phyloP scores from a whole-genome alignment of 768 basidiomycete genomes.

The Suillus bovinus region DNA sequence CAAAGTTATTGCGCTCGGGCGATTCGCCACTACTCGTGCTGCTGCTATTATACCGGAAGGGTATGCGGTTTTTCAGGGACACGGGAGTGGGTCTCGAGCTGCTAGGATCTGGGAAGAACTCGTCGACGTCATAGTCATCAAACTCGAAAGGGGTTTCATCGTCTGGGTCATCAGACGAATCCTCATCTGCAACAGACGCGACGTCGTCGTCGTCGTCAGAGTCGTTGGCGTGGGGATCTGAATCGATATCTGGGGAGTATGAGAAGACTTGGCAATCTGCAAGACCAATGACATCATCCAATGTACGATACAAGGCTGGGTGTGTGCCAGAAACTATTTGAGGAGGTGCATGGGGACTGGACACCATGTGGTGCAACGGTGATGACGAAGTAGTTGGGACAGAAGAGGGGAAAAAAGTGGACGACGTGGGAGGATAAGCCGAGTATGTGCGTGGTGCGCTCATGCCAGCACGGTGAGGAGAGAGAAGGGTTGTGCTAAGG shows the following conservation, averaged over 20 bases:
- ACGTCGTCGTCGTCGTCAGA: constrained; percentile 77
- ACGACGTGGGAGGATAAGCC: constrained; percentile 73
- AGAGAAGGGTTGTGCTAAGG: constrained; percentile 79
- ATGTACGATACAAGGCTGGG: constrained; percentile 81
- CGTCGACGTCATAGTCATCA: constrained; percentile 79
- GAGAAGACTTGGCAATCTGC: constrained; percentile 94
- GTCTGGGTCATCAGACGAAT: constrained; percentile 69
- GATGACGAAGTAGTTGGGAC: constrained; percentile 68
- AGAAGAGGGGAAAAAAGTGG: constrained; percentile 76
- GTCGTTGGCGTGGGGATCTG: constrained; percentile 90
- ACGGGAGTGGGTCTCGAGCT: constrained; percentile 14
- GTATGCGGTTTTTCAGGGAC: constrained; percentile 17
- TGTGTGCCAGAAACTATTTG: constrained; percentile 81
- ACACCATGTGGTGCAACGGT: constrained; percentile 56
- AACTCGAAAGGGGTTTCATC: constrained; percentile 77
- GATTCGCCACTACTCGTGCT: constrained; percentile 35
- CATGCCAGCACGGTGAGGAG: constrained; percentile 66
- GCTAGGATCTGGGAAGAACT: constrained; percentile 27
- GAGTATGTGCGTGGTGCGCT: constrained; percentile 81
- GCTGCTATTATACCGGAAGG: constrained; percentile 34
- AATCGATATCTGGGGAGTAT: constrained; percentile 89
- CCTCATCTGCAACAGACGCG: constrained; percentile 64
- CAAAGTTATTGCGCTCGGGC: constrained; percentile 36
- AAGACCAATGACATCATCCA: constrained; percentile 89
- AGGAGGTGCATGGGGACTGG: constrained; percentile 70